Evolutionary conservation across 2,329 filamentous ascomycete species (phyloP), one percentile per base, ranked within the genome.

Genomic region (Thielaviopsis ethacetica): DNA sequence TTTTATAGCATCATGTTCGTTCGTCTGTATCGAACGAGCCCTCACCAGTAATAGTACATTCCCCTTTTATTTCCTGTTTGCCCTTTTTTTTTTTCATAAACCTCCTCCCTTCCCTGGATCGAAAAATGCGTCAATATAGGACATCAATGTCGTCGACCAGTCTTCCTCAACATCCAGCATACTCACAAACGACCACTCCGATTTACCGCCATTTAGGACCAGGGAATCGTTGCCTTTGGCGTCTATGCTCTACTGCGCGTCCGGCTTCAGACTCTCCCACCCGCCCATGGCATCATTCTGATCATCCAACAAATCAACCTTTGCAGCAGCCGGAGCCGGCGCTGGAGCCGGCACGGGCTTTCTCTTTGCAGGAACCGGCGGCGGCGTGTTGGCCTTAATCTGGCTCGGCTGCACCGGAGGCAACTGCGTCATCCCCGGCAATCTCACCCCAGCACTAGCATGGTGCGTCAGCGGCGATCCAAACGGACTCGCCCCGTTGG

Each of bases 231-330:
- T 21, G n/a, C 44, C 44, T 19, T 49, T 21, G 17, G 44, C 44
- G 7, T 49, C 44, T n/a, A 49, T 2, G 44, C n/a, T 49, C 44
- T 49, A 49, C 44, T 49, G 44, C n/a, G 19, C 44, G 21, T 60
- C 55, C 26, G 79, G 79, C 66, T 78, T 78, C 65, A 82, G 64
- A 4, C 78, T 76, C 65, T 81, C 76, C 78, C 78, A 82, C 22
- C 75, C 72, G 13, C 75, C 74, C 67, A 80, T 70, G 44, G 75
- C 75, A 41, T 69, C 69, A n/a, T 65, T 68, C 21, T 69, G 71
- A 52, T 79, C 76, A 51, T 72, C 73, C 34, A 79, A 65, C 53
- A 78, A 71, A 62, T 79, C 78, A 19, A 79, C 65, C 51, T 67
- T 5, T 69, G 67, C 12, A 67, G 68, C 53, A 30, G 50, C 60